Percentiles rank a stretch among this genome's conserved stretches.
These are phyloP conservation scores for Boletus vermiculosoides DNA, from an alignment of 768 basidiomycete species.

Conservation along the genomic window DNA sequence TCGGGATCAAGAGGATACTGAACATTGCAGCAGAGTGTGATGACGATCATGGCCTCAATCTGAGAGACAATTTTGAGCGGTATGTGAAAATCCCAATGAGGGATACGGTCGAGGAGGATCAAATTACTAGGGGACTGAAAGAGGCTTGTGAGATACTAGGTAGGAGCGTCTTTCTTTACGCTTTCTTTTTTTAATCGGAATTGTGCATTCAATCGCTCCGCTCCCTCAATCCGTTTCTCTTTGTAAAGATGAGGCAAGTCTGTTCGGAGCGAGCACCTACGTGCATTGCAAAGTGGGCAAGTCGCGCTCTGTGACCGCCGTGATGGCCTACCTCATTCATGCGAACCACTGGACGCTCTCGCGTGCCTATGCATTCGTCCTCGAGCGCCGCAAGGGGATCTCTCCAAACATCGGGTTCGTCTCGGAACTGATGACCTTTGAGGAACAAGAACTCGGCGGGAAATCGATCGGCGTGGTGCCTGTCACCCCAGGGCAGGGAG, in stretches of 20 bases:
- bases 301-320: slow-evolving; percentile 92
- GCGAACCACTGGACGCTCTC: slow-evolving; percentile 96
- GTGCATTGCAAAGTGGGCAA: slow-evolving; percentile 98
- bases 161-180: slow-evolving; percentile 41
- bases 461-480: slow-evolving; percentile 30
- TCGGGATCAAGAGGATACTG: slow-evolving; percentile 84
- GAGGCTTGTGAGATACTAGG: slow-evolving; percentile 87
- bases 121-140: slow-evolving; percentile 74
- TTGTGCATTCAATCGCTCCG: slow-evolving; percentile 1
- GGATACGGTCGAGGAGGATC: slow-evolving; percentile 93
- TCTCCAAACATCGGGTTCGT: slow-evolving; percentile 98
- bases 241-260: slow-evolving; percentile 77
- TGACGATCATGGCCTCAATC: slow-evolving; percentile 68
- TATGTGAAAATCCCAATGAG: slow-evolving; percentile 90
- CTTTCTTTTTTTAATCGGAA: slow-evolving; percentile 1
- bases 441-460: slow-evolving; percentile 85
- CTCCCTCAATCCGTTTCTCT: not conserved
- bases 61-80: slow-evolving; percentile 73
- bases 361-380: slow-evolving; percentile 86
- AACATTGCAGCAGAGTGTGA: slow-evolving; percentile 93
- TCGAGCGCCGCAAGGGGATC: slow-evolving; percentile 90
- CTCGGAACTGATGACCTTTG: slow-evolving; percentile 94
- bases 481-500: slow-evolving; percentile 16
- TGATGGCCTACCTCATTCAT: slow-evolving; percentile 96
- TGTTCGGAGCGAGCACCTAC: slow-evolving; percentile 87